These are phyloP conservation scores for Chlorella sp. DNA, from an alignment of 139 green algal species.

Conservation along the genomic window DNA sequence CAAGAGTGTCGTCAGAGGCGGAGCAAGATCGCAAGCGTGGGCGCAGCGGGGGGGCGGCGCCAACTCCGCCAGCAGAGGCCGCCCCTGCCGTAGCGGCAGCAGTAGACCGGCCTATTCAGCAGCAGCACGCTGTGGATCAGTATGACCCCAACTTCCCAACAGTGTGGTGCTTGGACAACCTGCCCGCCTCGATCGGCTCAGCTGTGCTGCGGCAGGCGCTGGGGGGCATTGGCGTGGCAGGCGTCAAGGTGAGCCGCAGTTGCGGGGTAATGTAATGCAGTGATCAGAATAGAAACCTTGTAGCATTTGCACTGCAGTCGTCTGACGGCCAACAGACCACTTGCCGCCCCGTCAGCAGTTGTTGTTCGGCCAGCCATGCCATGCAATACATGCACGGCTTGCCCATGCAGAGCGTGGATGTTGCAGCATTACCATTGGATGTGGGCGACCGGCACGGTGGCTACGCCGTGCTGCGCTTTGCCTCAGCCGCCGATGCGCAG, in stretches of 20 bases:
- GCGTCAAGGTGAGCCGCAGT: background rate
- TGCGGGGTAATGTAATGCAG: background rate
- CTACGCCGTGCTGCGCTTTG: conserved; percentile 30
- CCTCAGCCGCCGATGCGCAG: background rate
- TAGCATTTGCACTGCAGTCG: too few species aligned
- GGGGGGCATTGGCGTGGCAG: background rate
- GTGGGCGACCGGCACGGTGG: background rate
- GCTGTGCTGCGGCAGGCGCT: background rate
- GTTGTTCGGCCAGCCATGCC: too few species aligned
- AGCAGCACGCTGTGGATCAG: background rate
- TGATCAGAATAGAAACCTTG: too few species aligned
- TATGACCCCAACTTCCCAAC: background rate
- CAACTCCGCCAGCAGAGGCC: background rate
- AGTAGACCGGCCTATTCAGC: background rate
- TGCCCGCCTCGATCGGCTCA: background rate
- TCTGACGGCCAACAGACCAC: too few species aligned
- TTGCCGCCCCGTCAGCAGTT: too few species aligned
- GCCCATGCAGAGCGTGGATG: conserved; percentile 4
- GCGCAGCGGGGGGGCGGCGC: background rate
- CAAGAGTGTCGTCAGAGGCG: background rate
- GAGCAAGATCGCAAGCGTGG: background rate
- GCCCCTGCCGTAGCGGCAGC: background rate
- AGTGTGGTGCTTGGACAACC: conserved; percentile 17
- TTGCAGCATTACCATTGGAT: background rate
- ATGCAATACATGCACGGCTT: too few species aligned